Evolutionary conservation across 225 moss, liverwort and hornwort species (phyloP).

Genomic region (Neckera pumila): DNA sequence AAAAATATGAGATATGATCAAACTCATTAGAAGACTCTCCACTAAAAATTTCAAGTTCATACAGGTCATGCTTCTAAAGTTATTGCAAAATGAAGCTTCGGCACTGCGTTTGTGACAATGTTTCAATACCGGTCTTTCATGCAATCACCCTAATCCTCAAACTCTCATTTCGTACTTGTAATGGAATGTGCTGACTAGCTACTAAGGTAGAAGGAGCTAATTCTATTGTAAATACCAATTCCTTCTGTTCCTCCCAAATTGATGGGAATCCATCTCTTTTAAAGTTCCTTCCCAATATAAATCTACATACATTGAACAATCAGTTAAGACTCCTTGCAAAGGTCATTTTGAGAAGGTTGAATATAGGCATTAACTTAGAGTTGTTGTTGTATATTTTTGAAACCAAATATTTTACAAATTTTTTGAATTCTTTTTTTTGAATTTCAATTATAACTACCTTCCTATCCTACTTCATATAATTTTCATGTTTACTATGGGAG

Average conservation of each 20-base stretch:
- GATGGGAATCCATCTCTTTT: background rate
- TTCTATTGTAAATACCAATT: accelerated
- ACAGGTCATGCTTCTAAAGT: no score
- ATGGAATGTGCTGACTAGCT: accelerated
- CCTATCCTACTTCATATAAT: accelerated
- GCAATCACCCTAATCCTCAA: background rate
- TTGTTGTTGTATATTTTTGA: background rate
- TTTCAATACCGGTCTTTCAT: no score
- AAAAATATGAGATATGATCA: no score
- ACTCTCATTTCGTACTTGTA: background rate
- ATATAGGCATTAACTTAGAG: accelerated
- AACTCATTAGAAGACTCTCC: no score
- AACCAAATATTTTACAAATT: no score
- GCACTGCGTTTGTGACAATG: no score
- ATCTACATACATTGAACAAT: accelerated
- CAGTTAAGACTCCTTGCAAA: accelerated
- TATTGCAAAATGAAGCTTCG: no score
- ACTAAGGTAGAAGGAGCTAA: background rate
- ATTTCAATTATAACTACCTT: background rate
- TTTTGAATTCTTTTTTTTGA: background rate
- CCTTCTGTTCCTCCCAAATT: accelerated
- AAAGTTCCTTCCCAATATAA: background rate
- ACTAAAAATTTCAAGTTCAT: no score
- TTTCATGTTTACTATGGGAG: background rate
- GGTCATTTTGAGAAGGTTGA: background rate